Percentiles rank a stretch among this genome's conserved stretches.
These are phyloP conservation scores for Yamadazyma spencermartinsiae DNA, from an alignment of 1,139 yeast genomes.

Conservation along the genomic window DNA sequence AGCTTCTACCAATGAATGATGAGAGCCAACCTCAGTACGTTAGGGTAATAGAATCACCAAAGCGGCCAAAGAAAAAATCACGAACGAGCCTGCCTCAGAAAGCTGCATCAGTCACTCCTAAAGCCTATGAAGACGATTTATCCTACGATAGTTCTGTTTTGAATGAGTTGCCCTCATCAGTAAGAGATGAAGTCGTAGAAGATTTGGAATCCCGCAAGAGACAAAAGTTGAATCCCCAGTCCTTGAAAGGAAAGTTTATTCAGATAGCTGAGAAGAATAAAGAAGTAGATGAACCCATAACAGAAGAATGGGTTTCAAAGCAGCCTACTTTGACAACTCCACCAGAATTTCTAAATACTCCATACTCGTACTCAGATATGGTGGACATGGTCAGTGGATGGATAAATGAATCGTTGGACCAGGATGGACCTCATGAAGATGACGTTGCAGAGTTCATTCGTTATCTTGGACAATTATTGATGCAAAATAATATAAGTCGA, in stretches of 20 bases:
- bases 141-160: constrained; percentile 42
- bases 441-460: constrained; percentile 46
- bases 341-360: constrained; percentile 39
- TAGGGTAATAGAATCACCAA: constrained; percentile 38
- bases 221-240: constrained; percentile 27
- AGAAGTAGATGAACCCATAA: constrained; percentile 21
- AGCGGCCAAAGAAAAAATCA: constrained; percentile 15
- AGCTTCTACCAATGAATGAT: constrained; percentile 34
- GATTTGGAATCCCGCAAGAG: constrained; percentile 37
- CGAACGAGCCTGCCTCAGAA: constrained; percentile 16
- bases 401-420: constrained; percentile 45
- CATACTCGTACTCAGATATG: constrained; percentile 33
- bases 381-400: constrained; percentile 42
- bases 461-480: constrained; percentile 24
- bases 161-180: constrained; percentile 47
- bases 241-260: constrained; percentile 32
- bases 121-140: constrained; percentile 10
- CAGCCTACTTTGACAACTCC: constrained; percentile 18
- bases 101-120: constrained; percentile 10
- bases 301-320: constrained; percentile 26
- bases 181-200: constrained; percentile 40
- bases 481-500: constrained; percentile 21
- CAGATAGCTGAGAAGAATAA: constrained; percentile 20
- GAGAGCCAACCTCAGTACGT: constrained; percentile 29
- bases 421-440: constrained; percentile 58